Evolutionary conservation across 495 filamentous ascomycete genomes (phyloP).

Genomic region (Acidiella bohemica): DNA sequence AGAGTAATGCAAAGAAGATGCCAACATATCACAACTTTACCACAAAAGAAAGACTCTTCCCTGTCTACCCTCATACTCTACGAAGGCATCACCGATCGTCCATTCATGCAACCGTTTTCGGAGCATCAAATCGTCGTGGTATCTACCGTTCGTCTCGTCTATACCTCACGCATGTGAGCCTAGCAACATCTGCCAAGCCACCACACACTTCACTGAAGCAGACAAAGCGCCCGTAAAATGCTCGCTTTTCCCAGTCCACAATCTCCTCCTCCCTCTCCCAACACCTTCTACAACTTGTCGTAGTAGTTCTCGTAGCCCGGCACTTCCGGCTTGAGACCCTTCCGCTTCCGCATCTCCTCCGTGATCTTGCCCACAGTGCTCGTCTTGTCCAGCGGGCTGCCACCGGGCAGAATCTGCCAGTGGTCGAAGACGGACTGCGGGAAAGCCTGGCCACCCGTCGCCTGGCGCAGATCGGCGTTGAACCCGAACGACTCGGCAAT

Average conservation of each 20-base stretch:
- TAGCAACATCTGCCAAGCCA: background rate
- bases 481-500: constrained; percentile 99
- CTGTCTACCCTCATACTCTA: no score
- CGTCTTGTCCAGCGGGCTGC: constrained; percentile 74
- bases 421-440: constrained; percentile 97
- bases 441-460: constrained; percentile 96
- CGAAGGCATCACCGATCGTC: no score
- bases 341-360: constrained; percentile 86
- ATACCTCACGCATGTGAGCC: background rate
- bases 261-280: background rate
- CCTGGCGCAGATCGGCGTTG: constrained; percentile 86
- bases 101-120: no score
- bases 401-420: constrained; percentile 90
- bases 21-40: no score
- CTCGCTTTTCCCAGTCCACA: constrained; percentile 3
- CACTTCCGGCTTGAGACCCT: constrained; percentile 94
- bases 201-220: no score
- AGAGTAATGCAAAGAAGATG: no score
- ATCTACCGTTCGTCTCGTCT: no score
- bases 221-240: constrained; percentile 7
- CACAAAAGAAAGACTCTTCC: no score
- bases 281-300: constrained; percentile 19
- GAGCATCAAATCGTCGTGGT: no score
- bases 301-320: constrained; percentile 65
- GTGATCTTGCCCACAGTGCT: constrained; percentile 80